A percentile compares a stretch with the other conserved stretches of the same genome.
These are phyloP conservation scores for Noccaea bulbosa DNA, from an alignment of 345 rosid genomes.

Conservation along the genomic window DNA sequence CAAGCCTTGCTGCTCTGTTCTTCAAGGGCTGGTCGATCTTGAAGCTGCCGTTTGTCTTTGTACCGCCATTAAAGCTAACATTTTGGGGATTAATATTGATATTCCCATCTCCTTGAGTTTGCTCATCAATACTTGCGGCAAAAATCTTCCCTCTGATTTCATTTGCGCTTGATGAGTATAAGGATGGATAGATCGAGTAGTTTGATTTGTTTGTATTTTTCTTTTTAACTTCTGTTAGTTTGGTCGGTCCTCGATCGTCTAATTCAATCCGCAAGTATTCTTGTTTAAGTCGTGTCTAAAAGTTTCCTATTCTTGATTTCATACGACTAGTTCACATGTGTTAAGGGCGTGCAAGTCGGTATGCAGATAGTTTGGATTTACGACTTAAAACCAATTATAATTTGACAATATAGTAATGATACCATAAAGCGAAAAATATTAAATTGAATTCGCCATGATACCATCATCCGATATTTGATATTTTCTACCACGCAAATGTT, in stretches of 20 bases:
- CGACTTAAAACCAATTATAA: not conserved
- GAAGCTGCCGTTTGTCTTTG: slow-evolving; percentile 76
- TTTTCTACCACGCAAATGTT: not conserved
- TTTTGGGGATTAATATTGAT: slow-evolving; percentile 64
- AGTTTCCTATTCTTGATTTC: slow-evolving; percentile 15
- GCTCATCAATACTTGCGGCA: slow-evolving; percentile 74
- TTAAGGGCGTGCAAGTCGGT: not conserved
- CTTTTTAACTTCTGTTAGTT: slow-evolving; percentile 3
- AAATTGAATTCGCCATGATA: not conserved
- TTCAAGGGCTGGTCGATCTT: slow-evolving; percentile 62
- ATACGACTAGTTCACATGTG: not conserved
- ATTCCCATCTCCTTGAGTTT: slow-evolving; percentile 68
- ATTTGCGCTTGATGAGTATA: slow-evolving; percentile 52
- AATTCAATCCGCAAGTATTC: not conserved
- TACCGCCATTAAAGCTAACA: slow-evolving; percentile 75
- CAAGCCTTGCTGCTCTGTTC: slow-evolving; percentile 65
- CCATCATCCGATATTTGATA: not conserved
- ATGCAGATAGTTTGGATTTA: not conserved
- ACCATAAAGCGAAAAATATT: not conserved
- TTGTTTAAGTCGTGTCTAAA: slow-evolving; percentile 7
- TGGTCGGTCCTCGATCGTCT: not conserved
- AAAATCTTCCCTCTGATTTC: slow-evolving; percentile 70
- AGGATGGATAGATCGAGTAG: not conserved
- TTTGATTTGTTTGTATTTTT: not conserved
- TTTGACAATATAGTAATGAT: not conserved